These are phyloP conservation scores for Fomitopsis pulvina DNA, from an alignment of 768 basidiomycete species.

Conservation along the genomic window DNA sequence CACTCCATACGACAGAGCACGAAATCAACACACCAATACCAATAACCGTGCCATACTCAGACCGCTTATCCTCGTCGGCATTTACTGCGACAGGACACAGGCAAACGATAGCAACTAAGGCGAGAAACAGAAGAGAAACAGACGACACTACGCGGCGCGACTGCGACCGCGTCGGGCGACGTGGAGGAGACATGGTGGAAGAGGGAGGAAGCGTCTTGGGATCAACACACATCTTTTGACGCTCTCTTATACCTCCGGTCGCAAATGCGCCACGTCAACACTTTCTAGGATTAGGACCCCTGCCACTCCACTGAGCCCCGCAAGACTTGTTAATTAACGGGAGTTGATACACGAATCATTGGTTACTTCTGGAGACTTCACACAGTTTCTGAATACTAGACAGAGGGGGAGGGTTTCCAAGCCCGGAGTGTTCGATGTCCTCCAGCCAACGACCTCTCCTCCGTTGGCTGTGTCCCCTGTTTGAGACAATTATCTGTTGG, in stretches of 20 bases:
- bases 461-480: background rate
- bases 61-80: slow-evolving; percentile 52
- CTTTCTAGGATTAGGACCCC: slow-evolving; percentile 10
- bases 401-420: too few relatives aligned
- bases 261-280: slow-evolving; percentile 19
- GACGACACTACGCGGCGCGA: slow-evolving; percentile 50
- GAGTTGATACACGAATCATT: too few relatives aligned
- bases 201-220: slow-evolving; percentile 8
- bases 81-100: slow-evolving; percentile 56
- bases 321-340: too few relatives aligned
- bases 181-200: slow-evolving; percentile 21
- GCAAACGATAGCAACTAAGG: slow-evolving; percentile 63
- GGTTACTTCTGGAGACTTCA: too few relatives aligned
- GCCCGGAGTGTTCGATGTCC: too few relatives aligned
- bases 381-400: too few relatives aligned
- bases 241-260: slow-evolving; percentile 11
- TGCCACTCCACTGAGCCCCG: background rate
- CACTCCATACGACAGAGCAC: background rate
- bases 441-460: too few relatives aligned
- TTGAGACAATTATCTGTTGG: background rate
- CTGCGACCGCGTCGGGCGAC: slow-evolving; percentile 50
- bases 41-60: slow-evolving; percentile 89
- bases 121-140: slow-evolving; percentile 42
- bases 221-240: slow-evolving; percentile 1
- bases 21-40: slow-evolving; percentile 67